Evolutionary conservation across 257 asterid species (phyloP).

Genomic region (Przewalskia tangutica): DNA sequence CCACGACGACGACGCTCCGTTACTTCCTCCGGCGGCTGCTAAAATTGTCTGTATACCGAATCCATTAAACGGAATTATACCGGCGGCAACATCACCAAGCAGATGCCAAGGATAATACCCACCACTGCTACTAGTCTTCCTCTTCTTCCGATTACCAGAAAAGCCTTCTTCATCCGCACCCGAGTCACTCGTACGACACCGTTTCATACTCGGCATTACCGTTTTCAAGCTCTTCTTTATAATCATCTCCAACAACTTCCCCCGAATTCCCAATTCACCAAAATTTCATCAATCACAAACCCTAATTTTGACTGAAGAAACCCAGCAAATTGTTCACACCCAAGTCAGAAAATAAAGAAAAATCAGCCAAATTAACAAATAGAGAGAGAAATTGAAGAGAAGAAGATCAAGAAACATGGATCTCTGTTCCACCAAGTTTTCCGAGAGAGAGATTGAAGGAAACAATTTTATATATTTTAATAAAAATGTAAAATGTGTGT

Average conservation of each 20-base stretch:
- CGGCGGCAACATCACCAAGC: slow-evolving; percentile 66
- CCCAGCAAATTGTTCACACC: background rate
- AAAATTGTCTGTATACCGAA: slow-evolving; percentile 34
- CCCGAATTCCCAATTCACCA: background rate
- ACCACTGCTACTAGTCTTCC: slow-evolving; percentile 30
- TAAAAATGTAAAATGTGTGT: background rate
- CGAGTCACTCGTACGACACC: slow-evolving; percentile 49
- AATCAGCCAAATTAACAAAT: background rate
- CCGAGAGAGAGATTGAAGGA: slow-evolving; percentile 34
- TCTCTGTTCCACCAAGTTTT: slow-evolving; percentile 41
- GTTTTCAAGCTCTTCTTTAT: slow-evolving; percentile 83
- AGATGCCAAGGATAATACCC: slow-evolving; percentile 57
- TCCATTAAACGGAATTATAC: slow-evolving; percentile 33
- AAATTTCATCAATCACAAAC: slow-evolving; percentile 9
- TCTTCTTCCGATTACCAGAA: slow-evolving; percentile 54
- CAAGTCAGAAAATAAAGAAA: background rate
- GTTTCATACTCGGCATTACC: slow-evolving; percentile 92
- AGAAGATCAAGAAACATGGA: slow-evolving; percentile 47
- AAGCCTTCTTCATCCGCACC: slow-evolving; percentile 44
- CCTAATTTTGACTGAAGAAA: slow-evolving; percentile 8
- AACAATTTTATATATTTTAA: slow-evolving; percentile 11
- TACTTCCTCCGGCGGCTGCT: slow-evolving; percentile 12
- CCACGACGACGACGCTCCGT: slow-evolving; percentile 19
- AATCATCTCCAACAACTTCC: slow-evolving; percentile 33
- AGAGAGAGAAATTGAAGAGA: background rate